phyloP scores from a whole-genome alignment of 352 stramenopile species.

The Phytophthora palmivora region DNA sequence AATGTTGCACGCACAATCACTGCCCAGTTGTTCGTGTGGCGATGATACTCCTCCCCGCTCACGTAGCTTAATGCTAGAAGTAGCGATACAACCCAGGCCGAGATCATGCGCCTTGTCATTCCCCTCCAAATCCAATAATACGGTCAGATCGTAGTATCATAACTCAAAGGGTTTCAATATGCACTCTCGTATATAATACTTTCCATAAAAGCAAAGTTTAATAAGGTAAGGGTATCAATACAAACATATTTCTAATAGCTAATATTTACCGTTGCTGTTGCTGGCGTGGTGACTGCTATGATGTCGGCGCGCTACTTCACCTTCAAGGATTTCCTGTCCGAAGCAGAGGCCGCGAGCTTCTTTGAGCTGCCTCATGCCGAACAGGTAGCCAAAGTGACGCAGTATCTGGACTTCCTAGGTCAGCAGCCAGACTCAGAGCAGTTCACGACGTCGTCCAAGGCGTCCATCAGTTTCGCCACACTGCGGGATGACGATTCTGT shows the following conservation, averaged over 20 bases:
- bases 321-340: constrained; percentile 69
- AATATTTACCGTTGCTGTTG: constrained; percentile 12
- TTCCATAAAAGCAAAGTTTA: not conserved
- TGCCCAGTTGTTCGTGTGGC: constrained; percentile 90
- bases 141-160: constrained; percentile 9
- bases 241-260: not conserved
- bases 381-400: constrained; percentile 68
- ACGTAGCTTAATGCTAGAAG: constrained; percentile 35
- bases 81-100: constrained; percentile 31
- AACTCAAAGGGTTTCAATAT: too few relatives aligned
- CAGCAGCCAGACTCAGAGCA: constrained; percentile 49
- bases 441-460: constrained; percentile 65
- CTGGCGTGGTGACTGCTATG: too few relatives aligned
- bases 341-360: constrained; percentile 55
- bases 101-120: constrained; percentile 29
- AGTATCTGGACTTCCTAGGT: constrained; percentile 75
- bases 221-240: not conserved
- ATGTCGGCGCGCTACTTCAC: too few relatives aligned
- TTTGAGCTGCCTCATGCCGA: constrained; percentile 59
- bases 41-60: constrained; percentile 51
- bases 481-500: constrained; percentile 1
- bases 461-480: constrained; percentile 59
- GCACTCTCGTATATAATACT: not conserved
- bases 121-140: constrained; percentile 21
- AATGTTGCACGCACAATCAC: constrained; percentile 58